These are phyloP conservation scores for Castanea crenata DNA, from an alignment of 306 rosid genomes.

Conservation along the genomic window DNA sequence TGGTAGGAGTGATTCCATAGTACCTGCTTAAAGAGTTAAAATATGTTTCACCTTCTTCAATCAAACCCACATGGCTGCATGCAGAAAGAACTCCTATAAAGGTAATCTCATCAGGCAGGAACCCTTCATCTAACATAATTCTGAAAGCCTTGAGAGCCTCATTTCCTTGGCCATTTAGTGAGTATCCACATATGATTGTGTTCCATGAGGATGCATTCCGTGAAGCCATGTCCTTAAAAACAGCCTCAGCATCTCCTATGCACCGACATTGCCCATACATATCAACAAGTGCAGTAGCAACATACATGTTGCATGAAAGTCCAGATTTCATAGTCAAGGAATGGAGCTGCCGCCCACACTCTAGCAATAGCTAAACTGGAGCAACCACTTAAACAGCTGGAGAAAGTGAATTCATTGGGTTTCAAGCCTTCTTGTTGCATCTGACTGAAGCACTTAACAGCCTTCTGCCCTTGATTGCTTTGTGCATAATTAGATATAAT, in stretches of 20 bases:
- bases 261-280: constrained; percentile 43
- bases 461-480: not conserved
- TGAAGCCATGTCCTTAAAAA: constrained; percentile 22
- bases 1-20: constrained; percentile 30
- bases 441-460: not conserved
- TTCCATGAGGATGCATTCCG: constrained; percentile 34
- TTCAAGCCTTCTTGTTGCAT: constrained; percentile 4
- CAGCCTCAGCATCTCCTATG: constrained; percentile 37
- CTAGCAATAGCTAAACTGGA: not conserved
- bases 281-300: constrained; percentile 28
- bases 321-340: not conserved
- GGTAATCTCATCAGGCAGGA: constrained; percentile 32
- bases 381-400: constrained; percentile 6
- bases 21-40: constrained; percentile 20
- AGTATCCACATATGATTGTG: constrained; percentile 39
- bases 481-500: not conserved
- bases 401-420: not conserved
- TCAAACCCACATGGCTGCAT: constrained; percentile 35
- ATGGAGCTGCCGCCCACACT: constrained; percentile 4
- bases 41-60: constrained; percentile 32
- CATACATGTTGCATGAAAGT: not conserved
- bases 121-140: constrained; percentile 27
- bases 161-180: constrained; percentile 29
- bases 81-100: constrained; percentile 41
- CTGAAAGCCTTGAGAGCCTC: constrained; percentile 37